These are phyloP conservation scores for Colletotrichum viniferum DNA, from an alignment of 2,329 filamentous ascomycete genomes.

Conservation along the genomic window DNA sequence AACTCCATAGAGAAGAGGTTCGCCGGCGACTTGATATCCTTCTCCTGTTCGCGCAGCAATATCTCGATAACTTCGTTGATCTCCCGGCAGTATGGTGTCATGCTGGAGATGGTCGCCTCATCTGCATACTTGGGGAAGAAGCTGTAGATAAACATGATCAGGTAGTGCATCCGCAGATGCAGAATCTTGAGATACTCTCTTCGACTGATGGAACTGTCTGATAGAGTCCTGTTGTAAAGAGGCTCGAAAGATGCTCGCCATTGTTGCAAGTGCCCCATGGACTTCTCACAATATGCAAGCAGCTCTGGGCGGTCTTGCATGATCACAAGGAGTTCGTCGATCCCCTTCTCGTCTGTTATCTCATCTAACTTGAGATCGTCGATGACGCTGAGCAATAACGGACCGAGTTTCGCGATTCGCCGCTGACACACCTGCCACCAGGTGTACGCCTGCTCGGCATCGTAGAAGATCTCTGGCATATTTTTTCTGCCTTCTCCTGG, in stretches of 20 bases:
- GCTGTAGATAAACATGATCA: constrained; percentile 44
- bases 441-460: constrained; percentile 37
- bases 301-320: constrained; percentile 12
- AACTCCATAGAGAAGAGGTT: constrained; percentile 49
- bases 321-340: not conserved
- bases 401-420: constrained; percentile 34
- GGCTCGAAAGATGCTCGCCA: constrained; percentile 45
- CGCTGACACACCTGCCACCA: constrained; percentile 44
- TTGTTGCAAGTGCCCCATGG: constrained; percentile 30
- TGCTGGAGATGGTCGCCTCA: constrained; percentile 36
- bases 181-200: constrained; percentile 29
- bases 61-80: constrained; percentile 41
- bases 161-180: constrained; percentile 45
- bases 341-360: constrained; percentile 2
- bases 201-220: constrained; percentile 28
- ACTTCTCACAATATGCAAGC: constrained; percentile 2
- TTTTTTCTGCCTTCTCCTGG: constrained; percentile 27
- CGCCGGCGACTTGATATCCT: constrained; percentile 16
- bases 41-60: constrained; percentile 33
- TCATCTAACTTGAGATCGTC: constrained; percentile 17
- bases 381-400: not conserved
- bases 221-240: constrained; percentile 33
- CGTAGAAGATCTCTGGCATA: constrained; percentile 34
- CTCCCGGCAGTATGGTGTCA: constrained; percentile 48
- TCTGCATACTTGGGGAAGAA: constrained; percentile 41